phyloP scores from a whole-genome alignment of 2,329 filamentous ascomycete genomes.

The Hymenoscyphus salicellus region DNA sequence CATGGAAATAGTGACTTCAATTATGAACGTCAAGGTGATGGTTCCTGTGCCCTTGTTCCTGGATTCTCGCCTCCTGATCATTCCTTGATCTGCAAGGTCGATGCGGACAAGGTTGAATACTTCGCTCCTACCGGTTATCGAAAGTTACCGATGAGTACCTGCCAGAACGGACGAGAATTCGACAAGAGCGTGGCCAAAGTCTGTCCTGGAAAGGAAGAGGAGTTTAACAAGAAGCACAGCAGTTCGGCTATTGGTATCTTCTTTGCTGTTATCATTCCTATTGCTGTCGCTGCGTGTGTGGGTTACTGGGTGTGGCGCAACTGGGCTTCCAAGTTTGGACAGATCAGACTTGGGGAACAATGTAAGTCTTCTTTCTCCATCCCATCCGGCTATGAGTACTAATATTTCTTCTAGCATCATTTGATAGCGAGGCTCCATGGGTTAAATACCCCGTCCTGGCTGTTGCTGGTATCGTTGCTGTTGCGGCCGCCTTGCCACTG shows the following conservation, averaged over 20 bases:
- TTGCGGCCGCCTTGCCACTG: conserved; percentile 64
- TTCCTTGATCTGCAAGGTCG: conserved; percentile 52
- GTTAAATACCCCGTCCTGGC: conserved; percentile 79
- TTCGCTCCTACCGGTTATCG: conserved; percentile 86
- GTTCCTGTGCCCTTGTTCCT: conserved; percentile 71
- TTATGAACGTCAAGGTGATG: conserved; percentile 74
- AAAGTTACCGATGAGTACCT: conserved; percentile 85
- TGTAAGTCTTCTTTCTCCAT: conserved; percentile 31
- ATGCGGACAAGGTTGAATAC: conserved; percentile 73
- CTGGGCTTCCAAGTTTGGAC: conserved; percentile 87
- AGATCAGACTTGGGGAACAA: conserved; percentile 81
- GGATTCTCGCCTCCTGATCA: conserved; percentile 67
- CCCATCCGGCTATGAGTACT: conserved; percentile 13
- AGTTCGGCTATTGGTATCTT: conserved; percentile 74
- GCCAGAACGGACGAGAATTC: conserved; percentile 68
- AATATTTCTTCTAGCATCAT: conserved; percentile 35
- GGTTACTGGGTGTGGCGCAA: conserved; percentile 84
- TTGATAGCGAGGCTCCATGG: conserved; percentile 72
- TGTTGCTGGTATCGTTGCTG: conserved; percentile 61
- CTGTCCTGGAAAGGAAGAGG: conserved; percentile 77
- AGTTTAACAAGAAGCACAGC: conserved; percentile 73
- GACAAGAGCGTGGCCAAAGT: conserved; percentile 61
- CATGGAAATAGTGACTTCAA: conserved; percentile 74
- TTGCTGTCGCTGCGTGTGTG: conserved; percentile 65
- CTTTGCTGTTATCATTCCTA: conserved; percentile 76